These are phyloP conservation scores for Hortaea werneckii DNA, from an alignment of 2,329 filamentous ascomycete species.

Conservation along the genomic window DNA sequence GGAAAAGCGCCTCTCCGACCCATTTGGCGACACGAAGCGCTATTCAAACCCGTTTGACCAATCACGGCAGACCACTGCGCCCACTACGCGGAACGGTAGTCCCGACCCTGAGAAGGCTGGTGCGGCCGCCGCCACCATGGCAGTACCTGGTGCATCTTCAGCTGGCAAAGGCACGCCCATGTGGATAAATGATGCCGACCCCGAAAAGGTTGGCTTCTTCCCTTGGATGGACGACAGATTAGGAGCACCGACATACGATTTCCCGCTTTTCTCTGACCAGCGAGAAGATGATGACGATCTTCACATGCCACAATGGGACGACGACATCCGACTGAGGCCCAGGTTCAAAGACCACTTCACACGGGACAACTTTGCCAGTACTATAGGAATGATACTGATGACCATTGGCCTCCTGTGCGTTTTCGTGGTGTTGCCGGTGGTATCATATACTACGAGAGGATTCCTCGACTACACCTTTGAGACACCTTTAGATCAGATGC, in stretches of 20 bases:
- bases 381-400: slow-evolving; percentile 36
- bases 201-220: slow-evolving; percentile 28
- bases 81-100: slow-evolving; percentile 7
- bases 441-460: slow-evolving; percentile 35
- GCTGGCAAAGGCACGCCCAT: slow-evolving; percentile 13
- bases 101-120: slow-evolving; percentile 9
- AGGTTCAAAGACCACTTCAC: slow-evolving; percentile 37
- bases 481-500: slow-evolving; percentile 32
- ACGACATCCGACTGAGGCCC: slow-evolving; percentile 36
- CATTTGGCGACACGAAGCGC: slow-evolving; percentile 22
- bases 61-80: slow-evolving; percentile 13
- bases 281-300: slow-evolving; percentile 45
- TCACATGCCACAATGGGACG: slow-evolving; percentile 43
- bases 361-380: slow-evolving; percentile 33
- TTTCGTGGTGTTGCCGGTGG: slow-evolving; percentile 42
- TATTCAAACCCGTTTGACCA: slow-evolving; percentile 16
- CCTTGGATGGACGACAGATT: slow-evolving; percentile 39
- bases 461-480: slow-evolving; percentile 30
- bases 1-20: slow-evolving; percentile 22
- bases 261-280: slow-evolving; percentile 40
- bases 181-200: slow-evolving; percentile 22
- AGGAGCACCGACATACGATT: slow-evolving; percentile 31
- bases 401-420: slow-evolving; percentile 38
- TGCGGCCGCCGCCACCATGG: slow-evolving; percentile 4
- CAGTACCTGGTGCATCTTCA: neutral